Conservation (phyloP, 1,284 basidiomycete genomes). For the Grifola frondosa region DNA sequence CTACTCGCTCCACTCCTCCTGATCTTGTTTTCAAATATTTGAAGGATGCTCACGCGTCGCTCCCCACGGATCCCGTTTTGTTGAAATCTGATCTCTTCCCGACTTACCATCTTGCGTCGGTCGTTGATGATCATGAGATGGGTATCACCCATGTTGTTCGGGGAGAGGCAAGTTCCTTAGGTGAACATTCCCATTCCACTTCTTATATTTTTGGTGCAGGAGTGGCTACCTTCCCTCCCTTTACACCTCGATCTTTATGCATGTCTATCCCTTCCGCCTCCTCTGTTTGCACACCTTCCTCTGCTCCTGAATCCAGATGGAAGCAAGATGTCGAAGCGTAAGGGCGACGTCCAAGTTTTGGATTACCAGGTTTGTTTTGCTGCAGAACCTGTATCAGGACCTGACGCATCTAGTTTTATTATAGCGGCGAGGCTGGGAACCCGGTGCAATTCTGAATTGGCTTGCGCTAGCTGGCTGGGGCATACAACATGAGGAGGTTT, state of each 20-base stretch:
- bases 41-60: constrained; percentile 71
- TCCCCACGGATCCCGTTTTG: constrained; percentile 89
- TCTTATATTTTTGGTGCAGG: constrained; percentile 47
- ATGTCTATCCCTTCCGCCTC: constrained; percentile 70
- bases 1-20: constrained; percentile 42
- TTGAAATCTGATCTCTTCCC: constrained; percentile 93
- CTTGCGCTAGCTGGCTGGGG: constrained; percentile 94
- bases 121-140: constrained; percentile 97
- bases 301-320: constrained; percentile 90
- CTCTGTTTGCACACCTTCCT: constrained; percentile 89
- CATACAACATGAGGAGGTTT: constrained; percentile 47
- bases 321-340: constrained; percentile 92
- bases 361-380: constrained; percentile 72
- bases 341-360: constrained; percentile 84
- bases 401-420: background rate
- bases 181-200: background rate
- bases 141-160: constrained; percentile 93
- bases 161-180: constrained; percentile 68
- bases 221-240: constrained; percentile 96
- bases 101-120: constrained; percentile 95
- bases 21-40: constrained; percentile 81
- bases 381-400: background rate
- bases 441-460: constrained; percentile 90
- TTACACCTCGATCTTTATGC: constrained; percentile 91
- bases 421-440: constrained; percentile 83